phyloP scores from a whole-genome alignment of 164 flowering plant species.

The Kalanchoe fedtschenkoi region DNA sequence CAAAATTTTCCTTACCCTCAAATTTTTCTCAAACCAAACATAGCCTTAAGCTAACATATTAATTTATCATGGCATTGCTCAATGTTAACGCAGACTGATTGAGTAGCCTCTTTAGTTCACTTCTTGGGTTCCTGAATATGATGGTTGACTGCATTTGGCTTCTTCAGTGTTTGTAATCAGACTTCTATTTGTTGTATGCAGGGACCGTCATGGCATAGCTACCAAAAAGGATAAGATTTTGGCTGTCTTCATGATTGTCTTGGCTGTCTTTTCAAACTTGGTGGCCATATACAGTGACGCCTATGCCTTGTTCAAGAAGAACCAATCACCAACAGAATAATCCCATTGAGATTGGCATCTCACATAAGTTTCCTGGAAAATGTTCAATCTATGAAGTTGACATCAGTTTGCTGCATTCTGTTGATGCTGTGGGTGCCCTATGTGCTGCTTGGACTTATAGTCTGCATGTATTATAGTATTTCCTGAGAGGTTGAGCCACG shows the following conservation, averaged over 20 bases:
- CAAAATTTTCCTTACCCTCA: too few species aligned
- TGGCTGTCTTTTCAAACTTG: slow-evolving; percentile 71
- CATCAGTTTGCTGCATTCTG: neutral
- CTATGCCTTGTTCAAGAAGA: slow-evolving; percentile 59
- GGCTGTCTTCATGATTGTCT: slow-evolving; percentile 63
- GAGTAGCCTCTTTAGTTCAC: too few species aligned
- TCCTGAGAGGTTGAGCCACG: neutral
- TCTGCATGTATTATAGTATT: neutral
- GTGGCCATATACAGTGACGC: slow-evolving; percentile 89
- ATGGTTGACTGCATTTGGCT: neutral
- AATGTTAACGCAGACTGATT: too few species aligned
- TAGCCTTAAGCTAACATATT: too few species aligned
- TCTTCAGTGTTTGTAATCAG: neutral
- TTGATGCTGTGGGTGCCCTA: neutral
- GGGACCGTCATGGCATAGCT: slow-evolving; percentile 71
- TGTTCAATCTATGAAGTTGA: neutral
- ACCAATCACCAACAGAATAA: slow-evolving; percentile 16
- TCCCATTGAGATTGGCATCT: neutral
- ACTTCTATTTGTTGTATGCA: slow-evolving; percentile 13
- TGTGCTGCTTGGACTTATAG: neutral
- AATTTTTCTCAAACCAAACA: too few species aligned
- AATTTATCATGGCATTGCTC: too few species aligned
- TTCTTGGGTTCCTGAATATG: neutral
- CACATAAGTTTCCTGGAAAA: neutral
- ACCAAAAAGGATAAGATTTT: slow-evolving; percentile 70